These are phyloP conservation scores for Chrysoporthe cubensis DNA, from an alignment of 2,329 filamentous ascomycete species.

Conservation along the genomic window DNA sequence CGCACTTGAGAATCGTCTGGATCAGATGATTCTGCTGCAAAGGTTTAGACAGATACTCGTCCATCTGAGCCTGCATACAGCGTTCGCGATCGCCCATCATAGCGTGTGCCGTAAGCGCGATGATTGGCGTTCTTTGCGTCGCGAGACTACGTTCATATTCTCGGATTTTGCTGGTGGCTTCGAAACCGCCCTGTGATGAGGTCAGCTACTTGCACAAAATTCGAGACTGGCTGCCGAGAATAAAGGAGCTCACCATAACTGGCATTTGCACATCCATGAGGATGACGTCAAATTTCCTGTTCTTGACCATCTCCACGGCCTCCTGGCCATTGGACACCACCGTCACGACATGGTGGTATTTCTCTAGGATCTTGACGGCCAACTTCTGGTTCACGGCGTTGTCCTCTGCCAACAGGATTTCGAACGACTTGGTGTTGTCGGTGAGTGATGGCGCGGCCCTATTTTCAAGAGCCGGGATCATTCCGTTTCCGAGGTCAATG, in stretches of 20 bases:
- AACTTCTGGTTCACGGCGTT: conserved; percentile 96
- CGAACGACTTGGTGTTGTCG: conserved; percentile 93
- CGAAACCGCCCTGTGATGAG: conserved; percentile 78
- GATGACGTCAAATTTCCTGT: conserved; percentile 92
- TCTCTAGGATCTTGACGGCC: conserved; percentile 95
- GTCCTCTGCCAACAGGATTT: conserved; percentile 93
- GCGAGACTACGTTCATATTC: conserved; percentile 87
- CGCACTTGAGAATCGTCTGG: conserved; percentile 96
- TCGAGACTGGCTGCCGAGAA: conserved; percentile 1
- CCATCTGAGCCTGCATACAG: conserved; percentile 98
- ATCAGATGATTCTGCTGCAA: conserved; percentile 97
- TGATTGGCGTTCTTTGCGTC: conserved; percentile 86
- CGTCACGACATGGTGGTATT: conserved; percentile 90
- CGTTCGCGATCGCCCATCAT: conserved; percentile 99
- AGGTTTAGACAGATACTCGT: conserved; percentile 96
- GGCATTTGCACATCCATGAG: conserved; percentile 99
- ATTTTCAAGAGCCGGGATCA: conserved; percentile 94
- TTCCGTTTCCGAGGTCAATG: conserved; percentile 93
- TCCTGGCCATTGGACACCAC: conserved; percentile 96
- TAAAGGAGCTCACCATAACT: conserved; percentile 75
- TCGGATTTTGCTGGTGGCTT: conserved; percentile 94
- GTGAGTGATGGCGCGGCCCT: conserved; percentile 87
- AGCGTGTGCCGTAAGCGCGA: conserved; percentile 94
- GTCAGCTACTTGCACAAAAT: conserved; percentile 40
- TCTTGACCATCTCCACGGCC: conserved; percentile 89